phyloP scores from a whole-genome alignment of 2,329 filamentous ascomycete genomes.

The Colletotrichum lupini region DNA sequence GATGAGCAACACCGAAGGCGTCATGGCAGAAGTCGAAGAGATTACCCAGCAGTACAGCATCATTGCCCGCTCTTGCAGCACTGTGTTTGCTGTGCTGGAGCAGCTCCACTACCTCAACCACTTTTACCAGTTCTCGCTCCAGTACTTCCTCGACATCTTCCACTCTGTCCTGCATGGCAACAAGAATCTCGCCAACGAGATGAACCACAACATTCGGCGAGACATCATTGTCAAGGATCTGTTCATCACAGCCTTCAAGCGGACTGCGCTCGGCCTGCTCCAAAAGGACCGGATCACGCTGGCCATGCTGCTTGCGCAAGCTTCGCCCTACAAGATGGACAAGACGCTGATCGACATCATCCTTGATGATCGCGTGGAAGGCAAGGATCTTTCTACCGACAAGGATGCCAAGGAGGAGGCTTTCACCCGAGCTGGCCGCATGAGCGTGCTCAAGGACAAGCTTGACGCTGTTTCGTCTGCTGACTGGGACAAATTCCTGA shows the following conservation, averaged over 20 bases:
- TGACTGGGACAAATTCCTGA: slow-evolving; percentile 85
- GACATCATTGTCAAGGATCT: slow-evolving; percentile 92
- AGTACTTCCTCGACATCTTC: slow-evolving; percentile 99
- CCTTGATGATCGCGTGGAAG: slow-evolving; percentile 80
- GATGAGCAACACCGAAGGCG: slow-evolving; percentile 95
- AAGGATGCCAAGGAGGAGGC: slow-evolving; percentile 73
- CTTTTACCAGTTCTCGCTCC: slow-evolving; percentile 99
- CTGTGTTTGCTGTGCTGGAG: slow-evolving; percentile 95
- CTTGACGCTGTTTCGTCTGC: slow-evolving; percentile 70
- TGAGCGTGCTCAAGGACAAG: slow-evolving; percentile 79
- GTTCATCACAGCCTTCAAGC: slow-evolving; percentile 90
- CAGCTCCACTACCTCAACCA: slow-evolving; percentile 98
- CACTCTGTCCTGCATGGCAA: slow-evolving; percentile 88
- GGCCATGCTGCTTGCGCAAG: slow-evolving; percentile 94
- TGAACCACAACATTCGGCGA: slow-evolving; percentile 81
- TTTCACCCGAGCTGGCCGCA: slow-evolving; percentile 74
- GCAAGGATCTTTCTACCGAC: slow-evolving; percentile 81
- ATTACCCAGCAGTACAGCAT: slow-evolving; percentile 95
- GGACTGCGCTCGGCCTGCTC: slow-evolving; percentile 91
- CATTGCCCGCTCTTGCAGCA: slow-evolving; percentile 94
- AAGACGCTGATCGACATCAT: slow-evolving; percentile 88
- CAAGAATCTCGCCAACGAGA: slow-evolving; percentile 75
- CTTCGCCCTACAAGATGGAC: slow-evolving; percentile 96
- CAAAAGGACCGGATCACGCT: slow-evolving; percentile 96
- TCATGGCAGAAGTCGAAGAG: slow-evolving; percentile 97